These are phyloP conservation scores for Lasiodiplodia citricola DNA, from an alignment of 2,329 filamentous ascomycete species.

Conservation along the genomic window DNA sequence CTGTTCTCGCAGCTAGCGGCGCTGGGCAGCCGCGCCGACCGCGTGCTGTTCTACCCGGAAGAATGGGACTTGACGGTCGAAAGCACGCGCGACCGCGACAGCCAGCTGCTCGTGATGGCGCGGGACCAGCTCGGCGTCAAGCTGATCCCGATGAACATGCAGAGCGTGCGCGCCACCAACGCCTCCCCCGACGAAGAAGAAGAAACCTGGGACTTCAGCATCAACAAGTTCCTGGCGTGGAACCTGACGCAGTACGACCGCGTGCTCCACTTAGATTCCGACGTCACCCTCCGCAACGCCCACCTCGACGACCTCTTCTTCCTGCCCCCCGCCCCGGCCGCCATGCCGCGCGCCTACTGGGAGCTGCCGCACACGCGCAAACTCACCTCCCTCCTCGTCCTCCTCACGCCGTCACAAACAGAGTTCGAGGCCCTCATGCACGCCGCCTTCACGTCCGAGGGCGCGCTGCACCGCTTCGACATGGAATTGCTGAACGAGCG, in stretches of 20 bases:
- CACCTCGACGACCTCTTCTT: slow-evolving; percentile 75
- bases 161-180: slow-evolving; percentile 42
- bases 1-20: slow-evolving; percentile 50
- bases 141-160: slow-evolving; percentile 54
- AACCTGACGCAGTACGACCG: slow-evolving; percentile 68
- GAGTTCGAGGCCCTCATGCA: slow-evolving; percentile 53
- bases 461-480: slow-evolving; percentile 56
- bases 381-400: slow-evolving; percentile 66
- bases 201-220: slow-evolving; percentile 65
- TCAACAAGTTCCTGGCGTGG: slow-evolving; percentile 72
- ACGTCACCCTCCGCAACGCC: slow-evolving; percentile 63
- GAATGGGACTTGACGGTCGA: slow-evolving; percentile 43
- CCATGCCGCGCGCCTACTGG: slow-evolving; percentile 77
- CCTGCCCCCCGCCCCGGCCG: slow-evolving; percentile 64
- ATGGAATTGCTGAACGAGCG: slow-evolving; percentile 72
- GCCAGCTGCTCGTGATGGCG: slow-evolving; percentile 56
- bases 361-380: slow-evolving; percentile 48
- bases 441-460: slow-evolving; percentile 33
- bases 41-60: slow-evolving; percentile 52
- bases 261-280: slow-evolving; percentile 66
- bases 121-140: slow-evolving; percentile 56
- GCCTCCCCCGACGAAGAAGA: not conserved
- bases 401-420: slow-evolving; percentile 62
- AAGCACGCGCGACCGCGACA: slow-evolving; percentile 42
- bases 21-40: slow-evolving; percentile 51